These are phyloP conservation scores for Polychaeton citri DNA, from an alignment of 2,329 filamentous ascomycete species.

Conservation along the genomic window DNA sequence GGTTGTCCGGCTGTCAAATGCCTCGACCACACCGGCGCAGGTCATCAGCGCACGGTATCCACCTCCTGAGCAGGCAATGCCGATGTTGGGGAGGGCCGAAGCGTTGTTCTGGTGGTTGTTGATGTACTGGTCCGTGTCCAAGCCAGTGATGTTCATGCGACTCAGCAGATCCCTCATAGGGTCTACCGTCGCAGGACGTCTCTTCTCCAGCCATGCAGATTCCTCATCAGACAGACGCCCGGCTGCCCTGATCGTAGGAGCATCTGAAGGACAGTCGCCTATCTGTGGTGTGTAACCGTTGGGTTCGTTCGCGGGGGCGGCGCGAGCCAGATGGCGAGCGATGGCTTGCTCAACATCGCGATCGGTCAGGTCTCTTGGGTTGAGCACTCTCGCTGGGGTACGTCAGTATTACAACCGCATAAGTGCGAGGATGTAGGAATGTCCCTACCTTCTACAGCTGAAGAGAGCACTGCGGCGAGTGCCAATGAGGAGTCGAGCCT, in stretches of 20 bases:
- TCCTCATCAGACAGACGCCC: conserved; percentile 53
- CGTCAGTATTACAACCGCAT: not conserved
- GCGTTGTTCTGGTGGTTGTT: conserved; percentile 42
- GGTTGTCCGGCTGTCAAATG: conserved; percentile 61
- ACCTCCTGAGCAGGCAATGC: conserved; percentile 66
- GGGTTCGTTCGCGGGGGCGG: conserved; percentile 38
- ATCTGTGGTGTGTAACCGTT: conserved; percentile 58
- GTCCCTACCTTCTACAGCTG: not conserved
- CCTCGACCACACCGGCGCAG: conserved; percentile 65
- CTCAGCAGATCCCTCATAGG: conserved; percentile 64
- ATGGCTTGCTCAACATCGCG: not conserved
- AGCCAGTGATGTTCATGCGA: conserved; percentile 59
- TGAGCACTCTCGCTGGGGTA: not conserved
- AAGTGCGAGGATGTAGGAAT: not conserved
- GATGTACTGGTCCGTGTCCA: conserved; percentile 66
- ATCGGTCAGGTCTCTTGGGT: not conserved
- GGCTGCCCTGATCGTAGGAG: conserved; percentile 56
- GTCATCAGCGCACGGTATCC: conserved; percentile 80
- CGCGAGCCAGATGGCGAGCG: conserved; percentile 7
- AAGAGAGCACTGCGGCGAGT: not conserved
- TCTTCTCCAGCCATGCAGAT: conserved; percentile 55
- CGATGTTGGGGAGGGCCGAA: conserved; percentile 53
- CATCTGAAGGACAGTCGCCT: conserved; percentile 55
- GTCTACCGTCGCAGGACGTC: conserved; percentile 58
- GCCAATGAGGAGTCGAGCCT: not conserved